phyloP scores from a whole-genome alignment of 106 monocot genomes.

The Hemerocallis citrina region DNA sequence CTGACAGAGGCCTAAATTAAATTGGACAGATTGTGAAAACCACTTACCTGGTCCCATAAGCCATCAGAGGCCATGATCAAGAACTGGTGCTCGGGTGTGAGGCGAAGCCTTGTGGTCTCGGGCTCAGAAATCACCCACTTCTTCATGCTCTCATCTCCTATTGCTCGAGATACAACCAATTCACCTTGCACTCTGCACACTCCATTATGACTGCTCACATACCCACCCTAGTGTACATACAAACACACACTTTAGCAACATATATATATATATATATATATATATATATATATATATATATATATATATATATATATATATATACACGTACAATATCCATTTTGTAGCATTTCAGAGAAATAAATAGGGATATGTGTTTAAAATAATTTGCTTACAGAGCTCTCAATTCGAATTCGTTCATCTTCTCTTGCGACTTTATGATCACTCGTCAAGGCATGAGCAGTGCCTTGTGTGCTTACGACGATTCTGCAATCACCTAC shows the following conservation, averaged over 20 bases:
- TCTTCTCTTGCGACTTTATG: constrained; percentile 38
- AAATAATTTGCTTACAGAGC: constrained; percentile 28
- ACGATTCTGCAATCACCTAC: constrained; percentile 73
- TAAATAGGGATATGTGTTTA: too few species aligned
- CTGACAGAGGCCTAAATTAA: background rate
- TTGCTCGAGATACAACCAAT: constrained; percentile 58
- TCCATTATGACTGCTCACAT: constrained; percentile 44
- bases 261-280: too few species aligned
- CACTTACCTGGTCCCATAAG: constrained; percentile 61
- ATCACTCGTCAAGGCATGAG: constrained; percentile 52
- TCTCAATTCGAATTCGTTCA: constrained; percentile 53
- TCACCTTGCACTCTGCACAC: constrained; percentile 70
- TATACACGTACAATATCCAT: too few species aligned
- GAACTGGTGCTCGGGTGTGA: constrained; percentile 46
- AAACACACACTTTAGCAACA: too few species aligned
- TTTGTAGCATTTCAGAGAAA: too few species aligned
- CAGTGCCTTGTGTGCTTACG: constrained; percentile 31
- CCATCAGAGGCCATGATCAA: constrained; percentile 76
- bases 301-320: too few species aligned
- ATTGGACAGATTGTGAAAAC: background rate
- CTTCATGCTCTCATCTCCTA: constrained; percentile 59
- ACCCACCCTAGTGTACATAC: constrained; percentile 45
- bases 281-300: too few species aligned
- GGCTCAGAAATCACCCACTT: constrained; percentile 76
- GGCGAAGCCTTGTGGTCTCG: constrained; percentile 22